Percentiles rank a stretch among this genome's conserved stretches.
Evolutionary conservation across 2,329 filamentous ascomycete genomes (phyloP).

Genomic region (Colletotrichum destructivum): DNA sequence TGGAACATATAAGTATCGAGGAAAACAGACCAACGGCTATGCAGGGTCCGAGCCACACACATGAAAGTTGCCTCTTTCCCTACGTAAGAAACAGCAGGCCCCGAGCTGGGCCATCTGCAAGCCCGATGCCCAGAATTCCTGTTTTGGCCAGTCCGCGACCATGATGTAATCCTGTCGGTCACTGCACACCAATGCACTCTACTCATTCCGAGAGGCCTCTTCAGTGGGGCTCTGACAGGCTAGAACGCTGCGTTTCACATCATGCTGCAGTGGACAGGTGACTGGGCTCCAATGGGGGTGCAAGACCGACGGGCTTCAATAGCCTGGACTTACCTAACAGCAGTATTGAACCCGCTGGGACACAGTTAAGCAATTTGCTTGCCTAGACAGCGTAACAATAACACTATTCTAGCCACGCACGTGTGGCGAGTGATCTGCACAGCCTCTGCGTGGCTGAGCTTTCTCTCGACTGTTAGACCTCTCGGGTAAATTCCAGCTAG

Average conservation of each 20-base stretch:
- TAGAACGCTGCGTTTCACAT: constrained; percentile 31
- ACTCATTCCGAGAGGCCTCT: constrained; percentile 36
- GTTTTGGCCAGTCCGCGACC: constrained; percentile 35
- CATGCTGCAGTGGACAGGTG: constrained; percentile 29
- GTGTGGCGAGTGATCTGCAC: constrained; percentile 24
- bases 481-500: constrained; percentile 16
- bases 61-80: constrained; percentile 16
- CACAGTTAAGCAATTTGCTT: background rate
- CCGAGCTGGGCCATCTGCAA: background rate
- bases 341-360: background rate
- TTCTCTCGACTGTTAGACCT: constrained; percentile 19
- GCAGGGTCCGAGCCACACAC: constrained; percentile 26
- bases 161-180: constrained; percentile 42
- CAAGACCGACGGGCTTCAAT: constrained; percentile 21
- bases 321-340: constrained; percentile 2
- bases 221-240: constrained; percentile 29
- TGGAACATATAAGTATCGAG: constrained; percentile 20
- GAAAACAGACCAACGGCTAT: constrained; percentile 10
- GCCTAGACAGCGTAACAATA: constrained; percentile 2
- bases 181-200: constrained; percentile 38
- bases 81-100: constrained; percentile 15
- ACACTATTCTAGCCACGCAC: constrained; percentile 16
- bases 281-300: constrained; percentile 18
- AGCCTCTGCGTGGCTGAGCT: constrained; percentile 35
- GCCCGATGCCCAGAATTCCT: constrained; percentile 36